A percentile compares a stretch with the other conserved stretches of the same genome.
Conservation (phyloP, 176 grass and related monocot species). For the Chloris gayana region DNA sequence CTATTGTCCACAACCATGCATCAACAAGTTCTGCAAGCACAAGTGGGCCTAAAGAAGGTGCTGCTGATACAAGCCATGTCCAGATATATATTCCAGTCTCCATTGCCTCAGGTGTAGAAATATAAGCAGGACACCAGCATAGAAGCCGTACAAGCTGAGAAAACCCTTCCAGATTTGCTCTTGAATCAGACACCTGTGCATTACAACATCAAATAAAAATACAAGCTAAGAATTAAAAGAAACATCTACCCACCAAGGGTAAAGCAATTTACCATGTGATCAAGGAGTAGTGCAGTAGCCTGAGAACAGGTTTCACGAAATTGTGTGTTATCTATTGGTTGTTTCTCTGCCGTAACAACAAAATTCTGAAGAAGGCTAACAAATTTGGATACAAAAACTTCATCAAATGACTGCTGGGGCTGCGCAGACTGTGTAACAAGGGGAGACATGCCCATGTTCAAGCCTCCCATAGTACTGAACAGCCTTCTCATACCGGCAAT, state of each 20-base stretch:
- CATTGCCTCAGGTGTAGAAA: slow-evolving; percentile 96
- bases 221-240: slow-evolving; percentile 25
- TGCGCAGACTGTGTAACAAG: slow-evolving; percentile 56
- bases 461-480: slow-evolving; percentile 92
- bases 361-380: slow-evolving; percentile 91
- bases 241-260: slow-evolving; percentile 6
- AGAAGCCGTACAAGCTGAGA: slow-evolving; percentile 94
- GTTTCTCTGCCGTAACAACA: slow-evolving; percentile 86
- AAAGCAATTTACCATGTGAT: slow-evolving; percentile 76
- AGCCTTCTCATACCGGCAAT: slow-evolving; percentile 99
- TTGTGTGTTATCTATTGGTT: slow-evolving; percentile 77
- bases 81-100: slow-evolving; percentile 99
- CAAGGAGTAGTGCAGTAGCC: slow-evolving; percentile 93
- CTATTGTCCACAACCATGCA: slow-evolving; percentile 99
- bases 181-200: slow-evolving; percentile 68
- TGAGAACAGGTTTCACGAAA: slow-evolving; percentile 99
- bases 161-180: slow-evolving; percentile 86
- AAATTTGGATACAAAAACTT: slow-evolving; percentile 92
- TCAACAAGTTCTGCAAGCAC: slow-evolving; percentile 96
- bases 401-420: slow-evolving; percentile 80
- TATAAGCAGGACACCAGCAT: slow-evolving; percentile 99
- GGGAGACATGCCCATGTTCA: slow-evolving; percentile 68
- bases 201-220: slow-evolving; percentile 32
- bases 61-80: slow-evolving; percentile 98
- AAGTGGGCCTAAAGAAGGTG: slow-evolving; percentile 87